A percentile compares a stretch with the other conserved stretches of the same genome.
These are phyloP conservation scores for Pythium apleroticum DNA, from an alignment of 352 stramenopile species.

Conservation along the genomic window DNA sequence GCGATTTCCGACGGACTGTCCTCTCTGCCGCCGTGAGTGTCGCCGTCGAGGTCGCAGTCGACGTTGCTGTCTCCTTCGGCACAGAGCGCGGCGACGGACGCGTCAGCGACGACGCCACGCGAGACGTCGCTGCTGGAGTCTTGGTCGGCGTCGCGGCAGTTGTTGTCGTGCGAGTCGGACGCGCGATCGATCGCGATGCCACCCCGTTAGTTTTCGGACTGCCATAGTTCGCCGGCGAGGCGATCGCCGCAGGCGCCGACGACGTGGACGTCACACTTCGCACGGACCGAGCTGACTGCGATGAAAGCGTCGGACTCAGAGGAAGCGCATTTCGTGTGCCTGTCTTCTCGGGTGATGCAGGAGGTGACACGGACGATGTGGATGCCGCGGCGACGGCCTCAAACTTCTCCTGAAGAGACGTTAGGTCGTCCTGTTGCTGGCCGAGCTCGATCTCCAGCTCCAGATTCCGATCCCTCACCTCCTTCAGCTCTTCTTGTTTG, in stretches of 20 bases:
- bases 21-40: slow-evolving; percentile 17
- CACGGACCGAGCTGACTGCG: slow-evolving; percentile 37
- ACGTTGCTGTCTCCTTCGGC: slow-evolving; percentile 7
- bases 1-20: slow-evolving; percentile 26
- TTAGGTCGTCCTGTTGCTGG: slow-evolving; percentile 36
- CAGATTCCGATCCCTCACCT: slow-evolving; percentile 42
- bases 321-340: not conserved
- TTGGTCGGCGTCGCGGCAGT: not conserved
- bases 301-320: slow-evolving; percentile 42
- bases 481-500: slow-evolving; percentile 48
- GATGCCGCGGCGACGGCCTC: slow-evolving; percentile 20
- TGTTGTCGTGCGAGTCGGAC: slow-evolving; percentile 9
- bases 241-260: slow-evolving; percentile 33
- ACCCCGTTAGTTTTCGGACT: not conserved
- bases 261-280: slow-evolving; percentile 46
- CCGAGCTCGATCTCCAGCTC: slow-evolving; percentile 47
- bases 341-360: slow-evolving; percentile 17
- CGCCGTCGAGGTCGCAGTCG: not conserved
- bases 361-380: slow-evolving; percentile 11
- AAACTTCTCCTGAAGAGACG: slow-evolving; percentile 33
- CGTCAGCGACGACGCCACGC: not conserved
- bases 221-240: slow-evolving; percentile 16
- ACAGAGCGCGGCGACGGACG: slow-evolving; percentile 14
- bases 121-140: not conserved
- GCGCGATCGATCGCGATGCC: not conserved